Conservation (phyloP, 495 filamentous ascomycete species). For the Bathelium albidoporum region DNA sequence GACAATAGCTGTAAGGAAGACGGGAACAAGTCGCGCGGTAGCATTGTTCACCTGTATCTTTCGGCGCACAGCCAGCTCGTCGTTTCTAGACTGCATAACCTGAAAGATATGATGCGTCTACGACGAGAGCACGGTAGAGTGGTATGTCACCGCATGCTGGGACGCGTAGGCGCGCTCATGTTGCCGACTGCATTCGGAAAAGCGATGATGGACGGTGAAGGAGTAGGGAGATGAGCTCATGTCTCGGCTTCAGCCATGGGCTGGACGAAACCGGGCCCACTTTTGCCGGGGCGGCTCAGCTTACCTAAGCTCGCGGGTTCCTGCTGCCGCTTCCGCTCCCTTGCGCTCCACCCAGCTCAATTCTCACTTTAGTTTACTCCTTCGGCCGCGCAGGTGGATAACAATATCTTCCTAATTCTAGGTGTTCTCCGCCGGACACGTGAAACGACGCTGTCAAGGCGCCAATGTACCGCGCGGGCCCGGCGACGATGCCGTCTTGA, state of each 20-base stretch:
- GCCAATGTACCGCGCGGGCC: background rate
- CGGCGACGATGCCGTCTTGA: background rate
- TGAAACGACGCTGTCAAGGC: background rate
- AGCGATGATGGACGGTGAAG: too few relatives aligned
- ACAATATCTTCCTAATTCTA: background rate
- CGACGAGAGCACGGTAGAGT: background rate
- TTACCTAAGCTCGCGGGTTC: background rate
- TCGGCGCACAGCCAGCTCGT: background rate
- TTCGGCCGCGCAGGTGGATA: background rate
- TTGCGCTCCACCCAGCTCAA: background rate
- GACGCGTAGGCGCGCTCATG: background rate
- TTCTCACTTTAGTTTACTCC: background rate
- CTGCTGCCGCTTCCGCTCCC: background rate
- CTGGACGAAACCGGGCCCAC: background rate
- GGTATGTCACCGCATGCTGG: background rate
- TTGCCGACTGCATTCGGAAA: background rate
- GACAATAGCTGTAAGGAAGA: slow-evolving; percentile 46
- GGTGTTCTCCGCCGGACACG: background rate
- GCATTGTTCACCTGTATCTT: slow-evolving; percentile 3
- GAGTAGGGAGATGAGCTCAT: too few relatives aligned
- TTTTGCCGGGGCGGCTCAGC: background rate
- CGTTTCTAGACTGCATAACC: background rate
- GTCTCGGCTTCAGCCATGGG: too few relatives aligned
- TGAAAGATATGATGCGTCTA: background rate
- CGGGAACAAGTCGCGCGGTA: slow-evolving; percentile 45